Conservation (phyloP, 2,329 filamentous ascomycete genomes). For the Phialocephala subalpina region DNA sequence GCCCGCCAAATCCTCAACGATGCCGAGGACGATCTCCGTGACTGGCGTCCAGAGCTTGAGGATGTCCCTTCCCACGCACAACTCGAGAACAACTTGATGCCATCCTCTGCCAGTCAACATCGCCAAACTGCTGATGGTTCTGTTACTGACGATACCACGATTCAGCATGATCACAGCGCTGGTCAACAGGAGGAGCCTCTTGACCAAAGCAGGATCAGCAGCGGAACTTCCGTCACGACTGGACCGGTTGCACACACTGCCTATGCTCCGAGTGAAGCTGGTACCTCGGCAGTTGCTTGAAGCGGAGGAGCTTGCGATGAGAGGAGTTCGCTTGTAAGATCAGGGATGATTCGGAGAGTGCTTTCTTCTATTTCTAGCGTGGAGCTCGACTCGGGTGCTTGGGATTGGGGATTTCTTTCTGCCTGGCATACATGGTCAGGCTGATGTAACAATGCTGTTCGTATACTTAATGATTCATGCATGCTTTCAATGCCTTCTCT, state of each 20-base stretch:
- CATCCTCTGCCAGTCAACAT: slow-evolving; percentile 22
- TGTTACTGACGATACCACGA: slow-evolving; percentile 28
- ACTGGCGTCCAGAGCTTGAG: slow-evolving; percentile 63
- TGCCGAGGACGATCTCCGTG: slow-evolving; percentile 85
- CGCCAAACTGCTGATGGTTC: slow-evolving; percentile 24
- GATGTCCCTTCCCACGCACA: slow-evolving; percentile 37
- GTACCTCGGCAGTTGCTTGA: slow-evolving; percentile 23
- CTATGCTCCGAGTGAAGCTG: slow-evolving; percentile 33
- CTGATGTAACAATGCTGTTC: neutral
- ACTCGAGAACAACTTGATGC: slow-evolving; percentile 31
- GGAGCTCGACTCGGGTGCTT: slow-evolving; percentile 15
- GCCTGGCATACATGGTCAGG: neutral
- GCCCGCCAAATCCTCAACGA: slow-evolving; percentile 90
- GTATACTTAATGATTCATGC: neutral
- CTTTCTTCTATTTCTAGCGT: slow-evolving; percentile 8
- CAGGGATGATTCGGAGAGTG: neutral
- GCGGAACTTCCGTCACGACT: slow-evolving; percentile 35
- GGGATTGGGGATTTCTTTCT: neutral
- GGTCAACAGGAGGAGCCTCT: slow-evolving; percentile 8
- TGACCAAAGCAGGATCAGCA: slow-evolving; percentile 36
- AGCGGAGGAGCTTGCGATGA: neutral
- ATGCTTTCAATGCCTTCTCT: neutral
- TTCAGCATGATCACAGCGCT: slow-evolving; percentile 21
- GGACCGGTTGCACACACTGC: slow-evolving; percentile 18
- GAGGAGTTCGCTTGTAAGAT: slow-evolving; percentile 14